Conservation (phyloP, 768 basidiomycete species). For the Tephrocybe sp. region DNA sequence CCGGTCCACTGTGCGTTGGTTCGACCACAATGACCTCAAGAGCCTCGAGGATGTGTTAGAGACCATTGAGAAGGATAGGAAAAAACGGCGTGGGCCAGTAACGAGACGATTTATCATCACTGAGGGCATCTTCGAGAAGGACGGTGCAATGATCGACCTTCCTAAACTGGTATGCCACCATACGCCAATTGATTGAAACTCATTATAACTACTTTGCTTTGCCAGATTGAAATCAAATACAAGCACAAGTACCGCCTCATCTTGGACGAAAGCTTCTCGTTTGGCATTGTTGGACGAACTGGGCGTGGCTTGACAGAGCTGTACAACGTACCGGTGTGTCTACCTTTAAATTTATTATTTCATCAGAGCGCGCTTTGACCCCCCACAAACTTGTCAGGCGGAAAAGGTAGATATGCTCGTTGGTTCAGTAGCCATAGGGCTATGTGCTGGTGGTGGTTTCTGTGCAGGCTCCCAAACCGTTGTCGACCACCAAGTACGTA, state of each 20-base stretch:
- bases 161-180: constrained; percentile 63
- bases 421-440: constrained; percentile 83
- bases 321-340: constrained; percentile 85
- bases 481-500: constrained; percentile 79
- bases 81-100: constrained; percentile 77
- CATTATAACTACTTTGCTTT: not conserved
- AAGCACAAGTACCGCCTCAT: constrained; percentile 97
- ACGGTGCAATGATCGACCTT: constrained; percentile 89
- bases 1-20: constrained; percentile 91
- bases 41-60: constrained; percentile 88
- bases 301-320: constrained; percentile 95
- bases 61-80: constrained; percentile 82
- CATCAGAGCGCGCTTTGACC: not conserved
- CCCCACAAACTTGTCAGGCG: constrained; percentile 46
- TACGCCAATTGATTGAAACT: not conserved
- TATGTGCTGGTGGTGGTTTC: constrained; percentile 89
- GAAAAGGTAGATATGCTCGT: constrained; percentile 93
- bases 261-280: constrained; percentile 91
- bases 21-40: constrained; percentile 92
- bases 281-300: constrained; percentile 89
- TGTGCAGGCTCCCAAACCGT: constrained; percentile 86
- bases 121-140: constrained; percentile 95
- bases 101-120: constrained; percentile 95
- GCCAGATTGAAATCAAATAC: constrained; percentile 87
- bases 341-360: not conserved